Base-by-base conservation (phyloP, 2,329 filamentous ascomycete genomes). In the Diaporthe ampelina region DNA sequence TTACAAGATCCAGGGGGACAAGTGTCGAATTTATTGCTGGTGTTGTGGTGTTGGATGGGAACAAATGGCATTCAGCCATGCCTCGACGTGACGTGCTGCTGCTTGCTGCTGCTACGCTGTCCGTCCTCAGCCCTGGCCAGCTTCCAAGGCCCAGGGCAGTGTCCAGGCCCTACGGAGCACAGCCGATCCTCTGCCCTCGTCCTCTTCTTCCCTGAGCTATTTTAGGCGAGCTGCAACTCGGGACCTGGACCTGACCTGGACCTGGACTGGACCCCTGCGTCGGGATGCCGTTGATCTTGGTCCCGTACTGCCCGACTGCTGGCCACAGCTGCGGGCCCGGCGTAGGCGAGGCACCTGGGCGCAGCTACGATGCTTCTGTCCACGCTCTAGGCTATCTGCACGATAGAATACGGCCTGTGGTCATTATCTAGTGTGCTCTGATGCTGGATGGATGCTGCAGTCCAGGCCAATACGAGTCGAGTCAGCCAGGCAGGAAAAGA, bases 201-300 rank as follows among this genome's bases (percentile, higher is more conserved):
- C 29, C 37, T 43, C 21, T 67, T 67, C 26, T 35, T 52, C 63
- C 63, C 63, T 68, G 63, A 68, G 63, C 63, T 68, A 68, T 68
- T 68, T 68, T 68, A 68, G 63, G 63, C 48, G 21, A 54, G 48
- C 63, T 68, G 63, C 63, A 40, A 54, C 48, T 35, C 24, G 26
- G 40, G 13, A 17, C 26, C 58, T 29, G 37, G 37, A 63, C 58
- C 45, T 50, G 45, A 21, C 45, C 58, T 61, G 58, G 57, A 40
- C 10, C 37, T 40, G 37, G 50, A 43, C 61, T 52, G 45, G 63
- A 68, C 63, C 63, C 63, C 48, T 68, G 63, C 63, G 21, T 54
- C 48, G 32, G 63, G 63, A 68, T 26, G 63, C 32, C 9, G 63
- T 40, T 67, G 40, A 43, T 43, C 40, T 29, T 63, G 58, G 58